A percentile compares a stretch with the other conserved stretches of the same genome.
phyloP scores from a whole-genome alignment of 805 yeast genomes.

The Nakazawaea ishiwadae region DNA sequence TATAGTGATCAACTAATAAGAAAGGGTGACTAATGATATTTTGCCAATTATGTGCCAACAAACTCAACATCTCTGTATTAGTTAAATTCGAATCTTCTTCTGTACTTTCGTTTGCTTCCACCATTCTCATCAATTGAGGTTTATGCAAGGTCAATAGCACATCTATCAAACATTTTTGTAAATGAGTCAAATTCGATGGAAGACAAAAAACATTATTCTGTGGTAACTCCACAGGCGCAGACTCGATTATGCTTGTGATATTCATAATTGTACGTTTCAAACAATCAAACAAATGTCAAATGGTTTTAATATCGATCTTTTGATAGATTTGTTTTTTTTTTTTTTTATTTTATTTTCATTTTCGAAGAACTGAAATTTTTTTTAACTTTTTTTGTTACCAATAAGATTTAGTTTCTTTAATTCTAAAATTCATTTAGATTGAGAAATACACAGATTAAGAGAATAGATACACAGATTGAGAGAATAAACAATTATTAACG shows the following conservation, averaged over 20 bases:
- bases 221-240: not conserved
- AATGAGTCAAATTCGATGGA: slow-evolving; percentile 38
- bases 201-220: slow-evolving; percentile 21
- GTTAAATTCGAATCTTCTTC: slow-evolving; percentile 16
- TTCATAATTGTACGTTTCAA: not conserved
- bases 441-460: no score
- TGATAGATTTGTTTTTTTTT: not conserved
- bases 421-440: no score
- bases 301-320: no score
- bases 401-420: no score
- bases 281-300: no score
- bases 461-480: not conserved
- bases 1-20: slow-evolving; percentile 69
- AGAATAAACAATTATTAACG: no score
- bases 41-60: slow-evolving; percentile 40
- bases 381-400: no score
- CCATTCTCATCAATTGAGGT: slow-evolving; percentile 14
- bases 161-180: slow-evolving; percentile 40
- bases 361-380: not conserved
- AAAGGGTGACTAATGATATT: slow-evolving; percentile 64
- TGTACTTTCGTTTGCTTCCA: slow-evolving; percentile 7
- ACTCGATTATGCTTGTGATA: slow-evolving; percentile 7
- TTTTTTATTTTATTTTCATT: no score
- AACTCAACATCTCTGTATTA: slow-evolving; percentile 25
- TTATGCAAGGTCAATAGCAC: slow-evolving; percentile 38